Conservation (phyloP, 495 filamentous ascomycete genomes). For the Evernia prunastri region DNA sequence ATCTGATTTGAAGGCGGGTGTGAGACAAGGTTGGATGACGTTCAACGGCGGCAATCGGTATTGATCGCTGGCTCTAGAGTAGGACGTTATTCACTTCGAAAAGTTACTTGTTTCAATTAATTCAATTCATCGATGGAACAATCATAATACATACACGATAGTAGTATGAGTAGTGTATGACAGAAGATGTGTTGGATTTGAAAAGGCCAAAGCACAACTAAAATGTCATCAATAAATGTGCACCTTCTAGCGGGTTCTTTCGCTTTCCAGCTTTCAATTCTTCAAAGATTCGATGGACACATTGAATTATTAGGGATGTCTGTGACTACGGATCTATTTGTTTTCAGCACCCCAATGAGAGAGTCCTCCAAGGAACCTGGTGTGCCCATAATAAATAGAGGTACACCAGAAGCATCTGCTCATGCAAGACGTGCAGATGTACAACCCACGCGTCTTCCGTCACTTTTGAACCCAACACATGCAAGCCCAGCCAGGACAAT, state of each 20-base stretch:
- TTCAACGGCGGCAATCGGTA: neutral
- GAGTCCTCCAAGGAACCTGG: neutral
- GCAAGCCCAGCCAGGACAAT: neutral
- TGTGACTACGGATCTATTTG: neutral
- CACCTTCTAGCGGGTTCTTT: constrained; percentile 21
- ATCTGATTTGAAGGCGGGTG: neutral
- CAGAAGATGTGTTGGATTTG: neutral
- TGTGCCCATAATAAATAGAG: neutral
- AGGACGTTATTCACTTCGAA: neutral
- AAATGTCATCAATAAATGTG: neutral
- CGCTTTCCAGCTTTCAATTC: constrained; percentile 8
- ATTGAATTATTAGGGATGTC: neutral
- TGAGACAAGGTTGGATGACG: constrained; percentile 1
- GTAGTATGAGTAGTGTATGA: no score
- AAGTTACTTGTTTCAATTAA: no score
- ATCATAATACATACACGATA: no score
- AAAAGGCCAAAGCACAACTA: neutral
- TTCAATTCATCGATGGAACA: no score
- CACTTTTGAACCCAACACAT: neutral
- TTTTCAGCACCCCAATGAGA: neutral
- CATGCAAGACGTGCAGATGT: neutral
- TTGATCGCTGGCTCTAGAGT: neutral
- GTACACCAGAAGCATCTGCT: neutral
- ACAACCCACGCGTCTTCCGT: neutral
- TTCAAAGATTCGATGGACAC: neutral